phyloP scores from a whole-genome alignment of 768 basidiomycete species.

The Psilocybe azurescens region DNA sequence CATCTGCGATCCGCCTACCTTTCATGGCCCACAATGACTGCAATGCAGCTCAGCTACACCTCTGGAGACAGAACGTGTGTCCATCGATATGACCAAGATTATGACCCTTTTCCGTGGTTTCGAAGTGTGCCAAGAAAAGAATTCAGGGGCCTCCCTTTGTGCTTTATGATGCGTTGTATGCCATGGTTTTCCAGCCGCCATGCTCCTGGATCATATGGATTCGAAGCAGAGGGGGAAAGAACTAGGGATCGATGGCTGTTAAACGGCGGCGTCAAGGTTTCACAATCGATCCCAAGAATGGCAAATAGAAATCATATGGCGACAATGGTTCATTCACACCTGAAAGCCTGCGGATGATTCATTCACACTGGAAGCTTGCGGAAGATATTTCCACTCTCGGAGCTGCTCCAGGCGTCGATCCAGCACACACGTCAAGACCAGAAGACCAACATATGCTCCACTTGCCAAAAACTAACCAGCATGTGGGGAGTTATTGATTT shows the following conservation, averaged over 20 bases:
- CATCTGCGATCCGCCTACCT: slow-evolving; percentile 24
- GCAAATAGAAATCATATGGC: slow-evolving; percentile 17
- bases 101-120: neutral
- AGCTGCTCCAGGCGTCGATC: slow-evolving; percentile 16
- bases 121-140: slow-evolving; percentile 19
- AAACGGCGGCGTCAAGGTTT: slow-evolving; percentile 7
- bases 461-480: slow-evolving; percentile 8
- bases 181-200: slow-evolving; percentile 17
- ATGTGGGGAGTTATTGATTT: neutral
- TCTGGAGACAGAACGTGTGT: slow-evolving; percentile 11
- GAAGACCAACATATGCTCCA: slow-evolving; percentile 11
- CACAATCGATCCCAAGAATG: slow-evolving; percentile 3
- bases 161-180: slow-evolving; percentile 4
- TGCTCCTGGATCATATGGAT: slow-evolving; percentile 15
- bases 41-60: slow-evolving; percentile 13
- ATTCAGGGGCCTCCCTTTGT: slow-evolving; percentile 6
- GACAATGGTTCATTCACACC: slow-evolving; percentile 7
- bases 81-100: slow-evolving; percentile 27
- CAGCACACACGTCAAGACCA: slow-evolving; percentile 26
- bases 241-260: neutral
- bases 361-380: slow-evolving; percentile 9
- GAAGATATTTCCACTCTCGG: slow-evolving; percentile 19
- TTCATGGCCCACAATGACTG: slow-evolving; percentile 26
- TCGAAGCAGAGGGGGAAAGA: slow-evolving; percentile 8
- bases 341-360: slow-evolving; percentile 15